Evolutionary conservation across 2,329 filamentous ascomycete species (phyloP).

Genomic region (Curvularia sp.): DNA sequence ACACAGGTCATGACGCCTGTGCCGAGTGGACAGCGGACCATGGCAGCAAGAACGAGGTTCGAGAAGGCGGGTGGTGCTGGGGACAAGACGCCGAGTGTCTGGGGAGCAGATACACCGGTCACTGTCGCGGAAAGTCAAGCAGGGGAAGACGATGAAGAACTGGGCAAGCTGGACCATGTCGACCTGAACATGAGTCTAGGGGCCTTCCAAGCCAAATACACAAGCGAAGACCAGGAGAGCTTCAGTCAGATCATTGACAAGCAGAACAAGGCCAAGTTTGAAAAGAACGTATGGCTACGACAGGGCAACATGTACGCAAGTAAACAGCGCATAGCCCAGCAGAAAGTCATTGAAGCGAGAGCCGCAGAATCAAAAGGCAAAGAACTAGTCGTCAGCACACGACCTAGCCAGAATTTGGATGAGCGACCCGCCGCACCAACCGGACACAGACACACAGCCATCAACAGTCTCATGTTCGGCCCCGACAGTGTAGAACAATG

Average conservation of each 20-base stretch:
- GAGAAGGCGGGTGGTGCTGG: slow-evolving; percentile 29
- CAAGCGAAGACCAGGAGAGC: slow-evolving; percentile 96
- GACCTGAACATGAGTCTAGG: slow-evolving; percentile 82
- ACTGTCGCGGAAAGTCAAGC: slow-evolving; percentile 57
- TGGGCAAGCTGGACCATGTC: slow-evolving; percentile 59
- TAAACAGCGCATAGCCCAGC: slow-evolving; percentile 67
- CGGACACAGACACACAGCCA: slow-evolving; percentile 71
- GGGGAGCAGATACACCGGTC: slow-evolving; percentile 73
- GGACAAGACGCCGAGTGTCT: slow-evolving; percentile 68
- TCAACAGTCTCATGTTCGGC: slow-evolving; percentile 87
- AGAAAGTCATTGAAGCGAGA: slow-evolving; percentile 74
- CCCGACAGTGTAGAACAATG: slow-evolving; percentile 68
- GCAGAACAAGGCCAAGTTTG: slow-evolving; percentile 82
- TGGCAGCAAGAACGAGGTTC: slow-evolving; percentile 39
- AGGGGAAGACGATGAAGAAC: slow-evolving; percentile 37
- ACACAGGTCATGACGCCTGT: slow-evolving; percentile 82
- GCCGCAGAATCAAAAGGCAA: slow-evolving; percentile 50
- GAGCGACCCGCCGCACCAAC: slow-evolving; percentile 79
- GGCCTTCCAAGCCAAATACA: slow-evolving; percentile 90
- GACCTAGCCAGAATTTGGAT: slow-evolving; percentile 66
- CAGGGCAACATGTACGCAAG: slow-evolving; percentile 80
- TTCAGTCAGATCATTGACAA: slow-evolving; percentile 92
- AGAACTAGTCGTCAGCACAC: slow-evolving; percentile 58
- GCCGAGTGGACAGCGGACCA: slow-evolving; percentile 54
- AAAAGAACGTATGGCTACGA: slow-evolving; percentile 91